These are phyloP conservation scores for Coniochaeta sp. DNA, from an alignment of 2,329 filamentous ascomycete genomes.

Conservation along the genomic window DNA sequence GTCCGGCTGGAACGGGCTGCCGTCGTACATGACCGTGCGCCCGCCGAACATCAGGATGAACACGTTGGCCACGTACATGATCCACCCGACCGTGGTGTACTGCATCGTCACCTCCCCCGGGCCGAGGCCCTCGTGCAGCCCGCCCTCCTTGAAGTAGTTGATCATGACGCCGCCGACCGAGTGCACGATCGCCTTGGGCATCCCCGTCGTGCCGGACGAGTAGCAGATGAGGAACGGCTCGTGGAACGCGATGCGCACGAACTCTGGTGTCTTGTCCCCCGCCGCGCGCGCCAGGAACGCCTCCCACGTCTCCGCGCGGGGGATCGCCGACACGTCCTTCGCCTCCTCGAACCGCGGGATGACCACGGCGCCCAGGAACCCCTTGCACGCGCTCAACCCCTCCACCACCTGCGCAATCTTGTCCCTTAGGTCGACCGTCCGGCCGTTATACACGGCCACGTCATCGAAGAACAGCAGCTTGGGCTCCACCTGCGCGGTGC, in stretches of 20 bases:
- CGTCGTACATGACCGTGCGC: conserved; percentile 69
- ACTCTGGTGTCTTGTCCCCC: conserved; percentile 28
- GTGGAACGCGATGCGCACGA: conserved; percentile 58
- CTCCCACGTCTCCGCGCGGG: conserved; percentile 35
- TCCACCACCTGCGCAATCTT: conserved; percentile 64
- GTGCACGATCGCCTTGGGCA: conserved; percentile 82
- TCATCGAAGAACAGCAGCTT: conserved; percentile 78
- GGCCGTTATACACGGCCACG: conserved; percentile 71
- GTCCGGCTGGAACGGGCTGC: conserved; percentile 70
- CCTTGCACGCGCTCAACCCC: conserved; percentile 52
- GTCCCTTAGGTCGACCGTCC: conserved; percentile 59
- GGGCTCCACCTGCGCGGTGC: conserved; percentile 67
- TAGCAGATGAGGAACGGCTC: conserved; percentile 76
- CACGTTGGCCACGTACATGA: conserved; percentile 71
- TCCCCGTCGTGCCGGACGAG: conserved; percentile 74
- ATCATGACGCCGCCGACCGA: conserved; percentile 59
- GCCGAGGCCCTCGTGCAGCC: conserved; percentile 36
- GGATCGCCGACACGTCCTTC: conserved; percentile 49
- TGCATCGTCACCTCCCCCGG: conserved; percentile 39
- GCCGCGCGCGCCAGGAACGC: conserved; percentile 31
- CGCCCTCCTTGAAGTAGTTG: conserved; percentile 49
- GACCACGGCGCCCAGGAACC: conserved; percentile 57
- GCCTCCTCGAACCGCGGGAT: conserved; percentile 59
- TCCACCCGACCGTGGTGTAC: conserved; percentile 71
- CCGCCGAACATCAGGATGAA: conserved; percentile 52